These are phyloP conservation scores for Phoma sp. DNA, from an alignment of 2,329 filamentous ascomycete genomes.

Conservation along the genomic window DNA sequence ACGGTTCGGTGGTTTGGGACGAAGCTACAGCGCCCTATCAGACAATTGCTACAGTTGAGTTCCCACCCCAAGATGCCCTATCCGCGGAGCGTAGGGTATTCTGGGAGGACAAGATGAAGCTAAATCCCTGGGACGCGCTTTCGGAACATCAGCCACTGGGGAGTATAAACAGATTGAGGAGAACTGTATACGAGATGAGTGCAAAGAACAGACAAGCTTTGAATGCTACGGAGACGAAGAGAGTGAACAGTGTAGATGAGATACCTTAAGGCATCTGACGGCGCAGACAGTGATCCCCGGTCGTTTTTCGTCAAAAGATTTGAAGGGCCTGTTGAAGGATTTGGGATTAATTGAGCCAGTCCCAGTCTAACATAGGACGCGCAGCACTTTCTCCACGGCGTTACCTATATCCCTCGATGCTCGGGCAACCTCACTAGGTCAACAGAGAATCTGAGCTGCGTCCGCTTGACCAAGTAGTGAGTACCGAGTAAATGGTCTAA, in stretches of 20 bases:
- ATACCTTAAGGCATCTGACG: slow-evolving; percentile 22
- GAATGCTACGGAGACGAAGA: slow-evolving; percentile 24
- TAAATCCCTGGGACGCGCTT: slow-evolving; percentile 36
- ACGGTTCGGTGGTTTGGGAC: slow-evolving; percentile 39
- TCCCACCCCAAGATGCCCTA: slow-evolving; percentile 36
- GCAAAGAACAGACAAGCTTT: slow-evolving; percentile 28
- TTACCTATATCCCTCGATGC: too few relatives aligned
- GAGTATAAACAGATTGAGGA: slow-evolving; percentile 36
- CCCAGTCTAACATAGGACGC: too few relatives aligned
- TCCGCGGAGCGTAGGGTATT: slow-evolving; percentile 28
- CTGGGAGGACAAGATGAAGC: slow-evolving; percentile 40
- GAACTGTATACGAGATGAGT: slow-evolving; percentile 36
- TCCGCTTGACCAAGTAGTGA: too few relatives aligned
- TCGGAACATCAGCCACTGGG: slow-evolving; percentile 35
- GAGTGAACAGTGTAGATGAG: slow-evolving; percentile 26
- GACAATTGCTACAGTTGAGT: slow-evolving; percentile 32
- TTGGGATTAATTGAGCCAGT: too few relatives aligned
- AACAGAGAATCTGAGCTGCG: too few relatives aligned
- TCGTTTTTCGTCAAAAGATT: too few relatives aligned
- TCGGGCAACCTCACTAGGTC: too few relatives aligned
- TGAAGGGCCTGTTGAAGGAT: too few relatives aligned
- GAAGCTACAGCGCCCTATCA: slow-evolving; percentile 40
- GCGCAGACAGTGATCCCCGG: too few relatives aligned
- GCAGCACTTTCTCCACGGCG: too few relatives aligned
- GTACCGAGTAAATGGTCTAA: too few relatives aligned